Evolutionary conservation across 2,329 filamentous ascomycete genomes (phyloP).

Genomic region (Hymenoscyphus fraxineus): DNA sequence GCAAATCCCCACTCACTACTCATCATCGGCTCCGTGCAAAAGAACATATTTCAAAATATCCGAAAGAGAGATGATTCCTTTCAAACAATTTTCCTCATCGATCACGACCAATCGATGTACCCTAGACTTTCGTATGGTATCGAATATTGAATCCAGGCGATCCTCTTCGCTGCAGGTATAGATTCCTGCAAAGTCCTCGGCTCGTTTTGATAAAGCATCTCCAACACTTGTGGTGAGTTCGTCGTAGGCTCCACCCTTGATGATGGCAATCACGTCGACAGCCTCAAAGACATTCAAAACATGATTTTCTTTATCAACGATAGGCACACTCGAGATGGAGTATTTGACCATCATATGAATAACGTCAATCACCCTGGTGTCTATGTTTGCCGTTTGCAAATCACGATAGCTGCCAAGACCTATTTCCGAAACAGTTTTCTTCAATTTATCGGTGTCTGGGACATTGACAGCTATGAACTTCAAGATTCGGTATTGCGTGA

Average conservation of each 20-base stretch:
- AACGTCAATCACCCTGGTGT: conserved; percentile 86
- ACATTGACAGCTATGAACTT: conserved; percentile 98
- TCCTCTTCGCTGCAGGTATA: conserved; percentile 94
- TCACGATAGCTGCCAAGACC: conserved; percentile 79
- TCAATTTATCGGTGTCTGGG: conserved; percentile 75
- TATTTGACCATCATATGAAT: conserved; percentile 89
- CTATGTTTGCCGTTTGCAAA: conserved; percentile 81
- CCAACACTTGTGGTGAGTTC: conserved; percentile 83
- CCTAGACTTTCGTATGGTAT: conserved; percentile 90
- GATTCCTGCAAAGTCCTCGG: conserved; percentile 91
- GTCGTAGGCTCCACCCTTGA: conserved; percentile 90
- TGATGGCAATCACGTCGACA: conserved; percentile 92
- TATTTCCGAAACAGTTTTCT: conserved; percentile 81
- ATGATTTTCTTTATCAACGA: conserved; percentile 72
- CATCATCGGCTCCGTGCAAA: conserved; percentile 48
- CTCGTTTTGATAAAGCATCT: conserved; percentile 80
- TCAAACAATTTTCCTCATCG: conserved; percentile 80
- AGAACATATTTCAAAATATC: conserved; percentile 96
- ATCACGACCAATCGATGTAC: conserved; percentile 92
- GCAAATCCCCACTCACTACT: conserved; percentile 20
- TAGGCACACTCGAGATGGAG: conserved; percentile 93
- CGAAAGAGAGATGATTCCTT: conserved; percentile 86
- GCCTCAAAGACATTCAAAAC: conserved; percentile 97
- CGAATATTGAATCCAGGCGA: conserved; percentile 90
- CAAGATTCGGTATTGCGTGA: conserved; percentile 96